These are phyloP conservation scores for Aristolochia fimbriata DNA, from an alignment of 164 flowering plant genomes.

Conservation along the genomic window DNA sequence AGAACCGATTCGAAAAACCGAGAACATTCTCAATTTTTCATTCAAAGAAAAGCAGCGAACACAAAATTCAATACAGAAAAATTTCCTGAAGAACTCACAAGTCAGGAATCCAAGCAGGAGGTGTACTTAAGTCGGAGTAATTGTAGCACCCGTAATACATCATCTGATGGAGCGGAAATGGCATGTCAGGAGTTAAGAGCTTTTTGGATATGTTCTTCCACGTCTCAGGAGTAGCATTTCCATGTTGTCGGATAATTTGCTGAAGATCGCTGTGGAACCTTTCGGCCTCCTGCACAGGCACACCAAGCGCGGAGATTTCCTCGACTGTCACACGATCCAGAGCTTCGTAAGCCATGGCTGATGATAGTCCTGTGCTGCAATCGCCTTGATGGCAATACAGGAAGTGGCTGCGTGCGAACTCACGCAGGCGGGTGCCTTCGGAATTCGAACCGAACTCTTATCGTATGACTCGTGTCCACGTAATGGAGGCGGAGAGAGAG, in stretches of 20 bases:
- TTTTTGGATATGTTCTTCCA: conserved; percentile 49
- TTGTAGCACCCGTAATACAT: conserved; percentile 82
- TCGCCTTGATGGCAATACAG: too few species aligned
- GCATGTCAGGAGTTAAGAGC: conserved; percentile 55
- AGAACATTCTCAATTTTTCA: too few species aligned
- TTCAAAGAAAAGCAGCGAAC: neutral
- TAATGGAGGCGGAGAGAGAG: too few species aligned
- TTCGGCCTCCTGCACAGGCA: conserved; percentile 27
- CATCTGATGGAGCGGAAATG: conserved; percentile 80
- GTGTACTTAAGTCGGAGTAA: conserved; percentile 56
- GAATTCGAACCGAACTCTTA: too few species aligned
- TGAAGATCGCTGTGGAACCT: conserved; percentile 32
- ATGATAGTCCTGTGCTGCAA: neutral
- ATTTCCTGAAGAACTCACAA: conserved; percentile 22
- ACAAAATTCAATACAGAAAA: neutral
- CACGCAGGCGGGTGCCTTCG: too few species aligned
- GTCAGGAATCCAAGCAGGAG: conserved; percentile 86
- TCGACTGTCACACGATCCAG: conserved; percentile 32
- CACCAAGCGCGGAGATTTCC: conserved; percentile 46
- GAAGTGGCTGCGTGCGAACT: too few species aligned
- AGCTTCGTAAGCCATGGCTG: conserved; percentile 30
- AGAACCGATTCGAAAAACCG: too few species aligned
- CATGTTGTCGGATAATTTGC: conserved; percentile 29
- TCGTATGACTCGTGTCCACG: too few species aligned
- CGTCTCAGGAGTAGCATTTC: conserved; percentile 35